Conservation (phyloP, 345 rosid species). For the Corchorus olitorius region DNA sequence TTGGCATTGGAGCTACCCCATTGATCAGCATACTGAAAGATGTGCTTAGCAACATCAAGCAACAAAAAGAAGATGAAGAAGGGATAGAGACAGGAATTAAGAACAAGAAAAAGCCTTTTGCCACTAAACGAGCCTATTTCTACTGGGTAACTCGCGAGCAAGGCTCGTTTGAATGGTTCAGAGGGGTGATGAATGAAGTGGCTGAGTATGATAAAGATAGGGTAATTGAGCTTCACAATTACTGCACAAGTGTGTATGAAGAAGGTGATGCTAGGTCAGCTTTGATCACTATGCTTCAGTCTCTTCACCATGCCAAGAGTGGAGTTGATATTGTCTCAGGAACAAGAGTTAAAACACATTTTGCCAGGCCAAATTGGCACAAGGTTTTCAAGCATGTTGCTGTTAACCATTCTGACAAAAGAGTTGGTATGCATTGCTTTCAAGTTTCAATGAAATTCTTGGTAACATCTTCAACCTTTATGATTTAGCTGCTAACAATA, state of each 20-base stretch:
- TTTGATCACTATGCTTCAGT: conserved; percentile 73
- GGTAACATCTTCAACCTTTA: not conserved
- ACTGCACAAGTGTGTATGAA: conserved; percentile 73
- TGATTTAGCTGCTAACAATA: not conserved
- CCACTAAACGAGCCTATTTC: conserved; percentile 67
- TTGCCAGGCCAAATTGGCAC: conserved; percentile 73
- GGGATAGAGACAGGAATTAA: conserved; percentile 32
- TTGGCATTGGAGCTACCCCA: conserved; percentile 86
- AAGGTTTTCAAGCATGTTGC: conserved; percentile 70
- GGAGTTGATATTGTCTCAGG: conserved; percentile 75
- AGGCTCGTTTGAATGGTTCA: conserved; percentile 84
- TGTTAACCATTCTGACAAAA: conserved; percentile 51
- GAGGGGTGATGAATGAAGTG: conserved; percentile 72
- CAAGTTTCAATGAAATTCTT: not conserved
- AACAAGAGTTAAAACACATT: conserved; percentile 63
- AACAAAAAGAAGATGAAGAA: conserved; percentile 48
- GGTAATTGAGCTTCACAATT: conserved; percentile 69
- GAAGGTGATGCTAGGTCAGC: conserved; percentile 93
- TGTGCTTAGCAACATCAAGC: conserved; percentile 77
- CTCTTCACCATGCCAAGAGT: conserved; percentile 69
- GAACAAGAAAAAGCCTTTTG: conserved; percentile 43
- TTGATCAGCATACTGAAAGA: conserved; percentile 78
- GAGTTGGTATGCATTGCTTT: conserved; percentile 56
- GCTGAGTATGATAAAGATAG: conserved; percentile 63
- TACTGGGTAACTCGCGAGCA: conserved; percentile 89